Percentiles rank a stretch among this genome's conserved stretches.
Evolutionary conservation across 192 early-diverging fungal genomes (phyloP).

Genomic region (Dimargaris verticillata): DNA sequence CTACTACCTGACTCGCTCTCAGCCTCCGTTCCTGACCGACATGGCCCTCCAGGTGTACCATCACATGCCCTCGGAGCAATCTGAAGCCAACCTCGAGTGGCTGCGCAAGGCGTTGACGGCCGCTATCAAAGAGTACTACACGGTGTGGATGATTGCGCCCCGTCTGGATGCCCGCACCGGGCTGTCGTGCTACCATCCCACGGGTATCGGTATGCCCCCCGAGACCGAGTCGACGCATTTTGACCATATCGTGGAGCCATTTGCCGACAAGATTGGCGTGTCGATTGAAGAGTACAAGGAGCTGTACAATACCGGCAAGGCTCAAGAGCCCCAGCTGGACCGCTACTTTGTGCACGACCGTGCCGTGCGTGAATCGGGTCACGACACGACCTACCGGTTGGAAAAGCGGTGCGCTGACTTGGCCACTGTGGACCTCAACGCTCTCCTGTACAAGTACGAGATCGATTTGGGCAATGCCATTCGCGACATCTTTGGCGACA

Average conservation of each 20-base stretch:
- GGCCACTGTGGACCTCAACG: slow-evolving; percentile 86
- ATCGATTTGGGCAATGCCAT: slow-evolving; percentile 70
- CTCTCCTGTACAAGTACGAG: slow-evolving; percentile 92
- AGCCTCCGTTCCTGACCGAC: slow-evolving; percentile 96
- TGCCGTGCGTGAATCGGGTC: slow-evolving; percentile 90
- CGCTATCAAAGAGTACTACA: slow-evolving; percentile 80
- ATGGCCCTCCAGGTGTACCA: slow-evolving; percentile 77
- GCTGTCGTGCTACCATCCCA: slow-evolving; percentile 70
- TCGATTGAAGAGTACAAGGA: slow-evolving; percentile 53
- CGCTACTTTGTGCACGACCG: slow-evolving; percentile 95
- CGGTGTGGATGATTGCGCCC: slow-evolving; percentile 75
- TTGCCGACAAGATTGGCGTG: slow-evolving; percentile 45
- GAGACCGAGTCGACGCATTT: slow-evolving; percentile 91
- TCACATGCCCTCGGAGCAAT: slow-evolving; percentile 27
- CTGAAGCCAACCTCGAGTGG: slow-evolving; percentile 48
- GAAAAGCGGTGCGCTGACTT: slow-evolving; percentile 81
- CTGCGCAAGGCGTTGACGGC: slow-evolving; percentile 47
- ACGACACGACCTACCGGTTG: slow-evolving; percentile 90
- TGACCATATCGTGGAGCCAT: slow-evolving; percentile 72
- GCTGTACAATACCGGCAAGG: slow-evolving; percentile 46
- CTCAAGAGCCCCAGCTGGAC: slow-evolving; percentile 73
- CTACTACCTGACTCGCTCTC: slow-evolving; percentile 91
- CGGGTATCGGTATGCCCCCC: slow-evolving; percentile 88
- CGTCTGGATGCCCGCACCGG: slow-evolving; percentile 59
- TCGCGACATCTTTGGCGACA: slow-evolving; percentile 36